Conservation (phyloP, 1,284 basidiomycete species). For the Singerocomus inundabilis region DNA sequence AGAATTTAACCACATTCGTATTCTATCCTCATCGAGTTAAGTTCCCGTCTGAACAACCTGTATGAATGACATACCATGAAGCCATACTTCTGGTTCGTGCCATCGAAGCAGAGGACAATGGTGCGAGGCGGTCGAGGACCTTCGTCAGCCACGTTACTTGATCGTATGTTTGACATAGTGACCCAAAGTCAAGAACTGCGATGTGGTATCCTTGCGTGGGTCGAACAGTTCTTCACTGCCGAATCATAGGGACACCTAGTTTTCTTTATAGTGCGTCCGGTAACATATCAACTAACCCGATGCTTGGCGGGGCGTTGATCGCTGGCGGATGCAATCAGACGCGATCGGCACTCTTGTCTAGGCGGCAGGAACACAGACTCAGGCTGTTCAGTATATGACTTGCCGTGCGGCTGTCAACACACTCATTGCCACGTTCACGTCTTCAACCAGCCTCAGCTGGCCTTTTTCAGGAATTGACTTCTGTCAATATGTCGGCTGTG, state of each 20-base stretch:
- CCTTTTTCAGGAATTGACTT: too few species aligned
- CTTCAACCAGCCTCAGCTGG: background rate
- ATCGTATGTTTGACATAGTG: constrained; percentile 17
- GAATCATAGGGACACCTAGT: background rate
- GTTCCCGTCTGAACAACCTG: background rate
- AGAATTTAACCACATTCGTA: constrained; percentile 70
- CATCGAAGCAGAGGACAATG: constrained; percentile 64
- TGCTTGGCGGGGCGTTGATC: background rate
- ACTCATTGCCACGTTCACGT: background rate
- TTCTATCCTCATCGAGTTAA: constrained; percentile 42
- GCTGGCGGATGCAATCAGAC: background rate
- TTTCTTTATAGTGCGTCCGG: constrained; percentile 13
- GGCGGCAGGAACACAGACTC: background rate
- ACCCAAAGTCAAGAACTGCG: background rate
- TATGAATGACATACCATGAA: constrained; percentile 28
- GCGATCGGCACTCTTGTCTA: too few species aligned
- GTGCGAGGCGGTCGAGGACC: constrained; percentile 35
- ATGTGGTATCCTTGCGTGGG: background rate
- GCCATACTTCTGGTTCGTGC: constrained; percentile 52
- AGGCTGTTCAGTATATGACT: background rate
- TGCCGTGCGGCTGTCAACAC: background rate
- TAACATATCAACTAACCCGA: background rate
- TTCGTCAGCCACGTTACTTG: background rate
- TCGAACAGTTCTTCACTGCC: background rate
- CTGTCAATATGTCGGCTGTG: background rate